Percentiles rank a stretch among this genome's conserved stretches.
These are phyloP conservation scores for Ophiocordyceps camponoti-saundersi DNA, from an alignment of 2,329 filamentous ascomycete genomes.

Conservation along the genomic window DNA sequence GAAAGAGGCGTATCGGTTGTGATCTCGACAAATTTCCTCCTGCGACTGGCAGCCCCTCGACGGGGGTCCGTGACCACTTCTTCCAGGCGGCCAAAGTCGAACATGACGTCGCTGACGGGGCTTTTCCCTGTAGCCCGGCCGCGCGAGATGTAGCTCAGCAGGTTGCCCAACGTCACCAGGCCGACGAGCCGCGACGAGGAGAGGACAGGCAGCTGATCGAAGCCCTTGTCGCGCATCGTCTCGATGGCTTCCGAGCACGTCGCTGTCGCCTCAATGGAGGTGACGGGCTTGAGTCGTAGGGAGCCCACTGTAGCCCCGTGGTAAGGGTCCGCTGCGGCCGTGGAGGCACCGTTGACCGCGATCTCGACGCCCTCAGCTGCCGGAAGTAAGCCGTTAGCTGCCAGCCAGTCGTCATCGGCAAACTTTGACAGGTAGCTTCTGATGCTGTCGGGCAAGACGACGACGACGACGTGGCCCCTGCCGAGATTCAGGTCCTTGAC, in stretches of 20 bases:
- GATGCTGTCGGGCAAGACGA: constrained; percentile 88
- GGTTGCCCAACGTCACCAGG: constrained; percentile 84
- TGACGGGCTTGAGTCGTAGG: constrained; percentile 84
- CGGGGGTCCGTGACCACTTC: constrained; percentile 84
- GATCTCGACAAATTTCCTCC: constrained; percentile 79
- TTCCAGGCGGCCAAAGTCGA: constrained; percentile 75
- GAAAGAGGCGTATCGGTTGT: constrained; percentile 75
- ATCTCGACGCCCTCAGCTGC: constrained; percentile 34
- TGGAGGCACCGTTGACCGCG: constrained; percentile 20
- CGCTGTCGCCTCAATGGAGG: constrained; percentile 56
- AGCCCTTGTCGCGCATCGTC: constrained; percentile 95
- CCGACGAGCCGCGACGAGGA: constrained; percentile 63
- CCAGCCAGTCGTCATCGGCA: constrained; percentile 96
- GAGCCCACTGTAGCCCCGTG: constrained; percentile 61
- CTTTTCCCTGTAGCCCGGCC: constrained; percentile 60
- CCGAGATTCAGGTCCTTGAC: constrained; percentile 60
- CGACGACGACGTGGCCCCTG: constrained; percentile 77
- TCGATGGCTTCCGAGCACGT: constrained; percentile 80
- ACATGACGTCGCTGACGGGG: constrained; percentile 82
- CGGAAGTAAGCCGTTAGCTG: constrained; percentile 85
- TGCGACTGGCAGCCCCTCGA: constrained; percentile 33
- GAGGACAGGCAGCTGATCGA: constrained; percentile 91
- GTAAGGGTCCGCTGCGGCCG: constrained; percentile 47
- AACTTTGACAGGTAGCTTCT: constrained; percentile 97
- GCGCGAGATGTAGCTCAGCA: constrained; percentile 76